Evolutionary conservation across 2,329 filamentous ascomycete genomes (phyloP), one percentile per base, ranked within the genome.

Genomic region (Stagonosporopsis cucurbitacearum): DNA sequence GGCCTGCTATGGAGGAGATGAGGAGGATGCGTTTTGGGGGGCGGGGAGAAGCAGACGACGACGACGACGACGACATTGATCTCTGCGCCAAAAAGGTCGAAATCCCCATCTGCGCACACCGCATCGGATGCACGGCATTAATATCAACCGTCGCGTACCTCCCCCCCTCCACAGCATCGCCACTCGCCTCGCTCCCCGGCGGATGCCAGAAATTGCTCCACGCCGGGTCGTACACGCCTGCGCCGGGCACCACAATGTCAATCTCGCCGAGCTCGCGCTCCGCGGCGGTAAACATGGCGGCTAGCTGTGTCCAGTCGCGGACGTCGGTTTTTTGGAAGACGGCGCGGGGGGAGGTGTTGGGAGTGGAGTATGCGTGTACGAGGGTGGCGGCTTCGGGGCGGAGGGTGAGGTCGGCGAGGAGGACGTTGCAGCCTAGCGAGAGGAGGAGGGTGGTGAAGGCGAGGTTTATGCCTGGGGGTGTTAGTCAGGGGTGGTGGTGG

Each of bases 131-230:
- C 17, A 75, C 80, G 52, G 81, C 19, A 55, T 81, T 81, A 64
- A 82, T 77, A 54, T 82, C 80, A 1, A 82, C 58, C 40, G 59
- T 67, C 1, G 68, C 63, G 39, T 74, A 73, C 28, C 75, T 60
- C 6, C 64, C 65, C 1, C 66, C 0, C 62, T 66, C 6, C 78
- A 78, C 0, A 78, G 79, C 0, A 79, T 43, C 41, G 6, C 19
- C 8, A 13, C 41, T 43, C 41, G 1, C 7, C 11, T 6, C 25
- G 0, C 63, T 67, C 12, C 79, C 79, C 0, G 80, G 80, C 0
- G 79, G 79, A 50, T 79, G 72, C 79, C 79, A 82, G 69, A 81
- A 82, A 64, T 80, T 81, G 51, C 68, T 74, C 67, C 75, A 80
- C 49, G 77, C 69, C 0, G 79, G 79, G 49, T 82, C 80, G 69